A percentile compares a stretch with the other conserved stretches of the same genome.
These are phyloP conservation scores for Sordaria brevicollis DNA, from an alignment of 495 filamentous ascomycete species.

Conservation along the genomic window DNA sequence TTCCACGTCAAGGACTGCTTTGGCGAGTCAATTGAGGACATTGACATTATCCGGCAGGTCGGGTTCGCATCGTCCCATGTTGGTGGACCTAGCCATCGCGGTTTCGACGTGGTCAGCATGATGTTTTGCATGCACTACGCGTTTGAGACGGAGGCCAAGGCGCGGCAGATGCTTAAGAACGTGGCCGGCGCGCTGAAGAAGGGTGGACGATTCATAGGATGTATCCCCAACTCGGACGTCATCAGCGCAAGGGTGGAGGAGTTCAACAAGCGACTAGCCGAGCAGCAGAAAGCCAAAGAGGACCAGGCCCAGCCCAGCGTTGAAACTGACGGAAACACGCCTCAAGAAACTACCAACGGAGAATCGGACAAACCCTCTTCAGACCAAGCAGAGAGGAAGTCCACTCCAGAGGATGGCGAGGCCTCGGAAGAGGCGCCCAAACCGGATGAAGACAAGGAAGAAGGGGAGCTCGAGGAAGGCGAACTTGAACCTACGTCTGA, in stretches of 20 bases:
- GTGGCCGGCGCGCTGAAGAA: slow-evolving; percentile 84
- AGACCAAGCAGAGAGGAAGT: not conserved
- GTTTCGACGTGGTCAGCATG: slow-evolving; percentile 93
- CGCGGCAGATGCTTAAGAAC: slow-evolving; percentile 85
- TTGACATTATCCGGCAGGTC: slow-evolving; percentile 69
- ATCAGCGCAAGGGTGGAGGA: slow-evolving; percentile 55
- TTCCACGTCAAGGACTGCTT: slow-evolving; percentile 89
- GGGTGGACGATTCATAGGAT: slow-evolving; percentile 85
- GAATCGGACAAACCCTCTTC: not conserved
- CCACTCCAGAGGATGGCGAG: not conserved
- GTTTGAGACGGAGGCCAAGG: slow-evolving; percentile 83
- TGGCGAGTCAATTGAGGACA: slow-evolving; percentile 63
- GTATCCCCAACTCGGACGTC: slow-evolving; percentile 87
- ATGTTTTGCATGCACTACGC: slow-evolving; percentile 99
- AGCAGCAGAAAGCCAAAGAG: slow-evolving; percentile 37
- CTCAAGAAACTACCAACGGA: not conserved
- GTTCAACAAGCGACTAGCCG: slow-evolving; percentile 45
- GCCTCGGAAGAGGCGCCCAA: not conserved
- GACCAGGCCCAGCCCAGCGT: slow-evolving; percentile 14
- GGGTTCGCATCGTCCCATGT: slow-evolving; percentile 67
- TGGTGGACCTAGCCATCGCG: slow-evolving; percentile 49
- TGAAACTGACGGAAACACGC: not conserved
- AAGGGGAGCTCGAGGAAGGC: slow-evolving; percentile 40
- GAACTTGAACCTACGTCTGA: slow-evolving; percentile 15
- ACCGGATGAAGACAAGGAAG: slow-evolving; percentile 18